A percentile compares a stretch with the other conserved stretches of the same genome.
These are phyloP conservation scores for Trichosporon inkin DNA, from an alignment of 1,284 basidiomycete genomes.

Conservation along the genomic window DNA sequence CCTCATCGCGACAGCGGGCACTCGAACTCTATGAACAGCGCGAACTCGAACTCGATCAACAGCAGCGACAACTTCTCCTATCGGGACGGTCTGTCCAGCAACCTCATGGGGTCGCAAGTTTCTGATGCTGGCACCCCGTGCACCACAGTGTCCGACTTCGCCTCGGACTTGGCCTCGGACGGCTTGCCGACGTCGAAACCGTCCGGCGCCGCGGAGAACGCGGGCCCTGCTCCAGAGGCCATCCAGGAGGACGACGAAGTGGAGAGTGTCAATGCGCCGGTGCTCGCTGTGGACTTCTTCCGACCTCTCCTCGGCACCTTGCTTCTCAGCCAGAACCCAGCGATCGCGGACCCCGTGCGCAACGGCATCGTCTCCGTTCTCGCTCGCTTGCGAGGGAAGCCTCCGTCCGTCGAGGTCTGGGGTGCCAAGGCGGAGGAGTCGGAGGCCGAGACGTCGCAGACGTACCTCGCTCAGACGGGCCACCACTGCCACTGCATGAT, in stretches of 20 bases:
- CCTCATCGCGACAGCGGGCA: neutral
- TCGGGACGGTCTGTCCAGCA: neutral
- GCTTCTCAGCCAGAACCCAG: constrained; percentile 71
- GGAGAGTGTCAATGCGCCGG: constrained; percentile 13
- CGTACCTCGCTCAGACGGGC: constrained; percentile 45
- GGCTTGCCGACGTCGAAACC: neutral
- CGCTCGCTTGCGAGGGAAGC: constrained; percentile 49
- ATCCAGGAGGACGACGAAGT: neutral
- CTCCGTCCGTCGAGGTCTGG: neutral
- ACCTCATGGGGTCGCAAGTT: neutral
- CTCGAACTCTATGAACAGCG: neutral
- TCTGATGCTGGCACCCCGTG: neutral
- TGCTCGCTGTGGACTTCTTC: constrained; percentile 75
- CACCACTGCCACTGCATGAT: constrained; percentile 43
- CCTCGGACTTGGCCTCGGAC: neutral
- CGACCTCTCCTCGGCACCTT: constrained; percentile 87
- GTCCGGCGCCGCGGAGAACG: neutral
- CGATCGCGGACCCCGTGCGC: constrained; percentile 69
- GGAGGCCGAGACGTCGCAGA: constrained; percentile 39
- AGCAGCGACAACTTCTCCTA: constrained; percentile 2
- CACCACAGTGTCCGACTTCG: neutral
- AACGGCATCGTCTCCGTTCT: constrained; percentile 74
- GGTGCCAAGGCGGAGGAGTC: constrained; percentile 19
- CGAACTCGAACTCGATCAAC: neutral
- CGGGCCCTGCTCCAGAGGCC: neutral